Percentiles rank a stretch among this genome's conserved stretches.
phyloP scores from a whole-genome alignment of 1,284 basidiomycete species.

The Cerioporus squamosus region DNA sequence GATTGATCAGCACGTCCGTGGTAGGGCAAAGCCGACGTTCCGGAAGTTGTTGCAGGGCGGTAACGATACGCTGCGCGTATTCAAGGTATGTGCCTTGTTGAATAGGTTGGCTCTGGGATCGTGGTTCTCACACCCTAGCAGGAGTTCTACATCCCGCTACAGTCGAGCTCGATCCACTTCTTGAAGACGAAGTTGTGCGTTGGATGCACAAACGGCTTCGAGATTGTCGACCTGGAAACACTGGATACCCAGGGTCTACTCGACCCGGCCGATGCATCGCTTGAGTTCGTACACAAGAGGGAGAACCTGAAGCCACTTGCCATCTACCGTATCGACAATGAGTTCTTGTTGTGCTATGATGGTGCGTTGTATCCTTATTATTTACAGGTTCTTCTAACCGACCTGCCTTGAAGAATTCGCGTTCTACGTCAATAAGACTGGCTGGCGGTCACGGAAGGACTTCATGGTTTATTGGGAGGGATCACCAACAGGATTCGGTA shows the following conservation, averaged over 20 bases:
- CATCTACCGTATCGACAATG: conserved; percentile 96
- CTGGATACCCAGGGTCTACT: conserved; percentile 96
- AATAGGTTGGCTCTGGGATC: conserved; percentile 2
- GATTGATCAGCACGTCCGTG: conserved; percentile 87
- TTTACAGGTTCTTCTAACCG: conserved; percentile 10
- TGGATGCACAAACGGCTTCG: conserved; percentile 98
- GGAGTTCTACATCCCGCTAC: conserved; percentile 99
- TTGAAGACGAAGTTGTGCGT: conserved; percentile 98
- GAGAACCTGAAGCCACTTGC: conserved; percentile 91
- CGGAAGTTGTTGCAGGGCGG: conserved; percentile 92
- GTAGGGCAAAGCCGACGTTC: conserved; percentile 91
- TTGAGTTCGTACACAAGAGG: conserved; percentile 93
- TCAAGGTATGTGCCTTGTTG: conserved; percentile 68
- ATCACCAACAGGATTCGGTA: conserved; percentile 91
- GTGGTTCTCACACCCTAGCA: conserved; percentile 33
- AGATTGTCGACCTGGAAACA: conserved; percentile 98
- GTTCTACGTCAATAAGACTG: conserved; percentile 98
- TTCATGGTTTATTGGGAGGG: conserved; percentile 99
- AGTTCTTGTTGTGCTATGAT: conserved; percentile 98
- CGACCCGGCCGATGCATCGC: conserved; percentile 89
- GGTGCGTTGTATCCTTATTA: conserved; percentile 54
- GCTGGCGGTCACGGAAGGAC: conserved; percentile 87
- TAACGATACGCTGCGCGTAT: conserved; percentile 93
- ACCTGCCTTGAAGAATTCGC: conserved; percentile 80
- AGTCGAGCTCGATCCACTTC: conserved; percentile 96